phyloP scores from a whole-genome alignment of 75 land plant genomes.

The Larix kaempferi region DNA sequence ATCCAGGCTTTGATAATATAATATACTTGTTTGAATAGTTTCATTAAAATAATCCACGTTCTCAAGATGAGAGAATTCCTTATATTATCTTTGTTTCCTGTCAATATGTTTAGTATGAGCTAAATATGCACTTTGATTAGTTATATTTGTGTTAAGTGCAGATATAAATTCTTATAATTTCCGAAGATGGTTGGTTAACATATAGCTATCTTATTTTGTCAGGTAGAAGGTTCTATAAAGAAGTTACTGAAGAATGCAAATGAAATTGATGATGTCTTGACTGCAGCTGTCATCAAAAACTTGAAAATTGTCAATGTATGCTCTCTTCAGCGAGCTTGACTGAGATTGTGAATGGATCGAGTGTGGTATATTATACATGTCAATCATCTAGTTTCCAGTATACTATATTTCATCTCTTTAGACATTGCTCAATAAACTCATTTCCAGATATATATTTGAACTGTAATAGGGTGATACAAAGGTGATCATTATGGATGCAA shows the following conservation, averaged over 20 bases:
- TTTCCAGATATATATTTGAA: slow-evolving; percentile 7
- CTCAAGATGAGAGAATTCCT: neutral
- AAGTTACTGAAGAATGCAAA: slow-evolving; percentile 58
- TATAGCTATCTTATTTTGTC: neutral
- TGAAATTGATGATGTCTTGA: slow-evolving; percentile 63
- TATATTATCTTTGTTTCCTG: neutral
- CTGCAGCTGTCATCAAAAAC: slow-evolving; percentile 70
- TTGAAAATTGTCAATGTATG: slow-evolving; percentile 71
- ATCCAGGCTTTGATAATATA: neutral
- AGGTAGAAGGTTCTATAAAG: slow-evolving; percentile 50
- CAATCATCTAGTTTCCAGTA: neutral
- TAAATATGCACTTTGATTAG: neutral
- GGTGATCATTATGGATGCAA: slow-evolving; percentile 87
- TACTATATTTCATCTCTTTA: slow-evolving; percentile 8
- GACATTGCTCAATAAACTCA: neutral
- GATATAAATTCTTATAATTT: slow-evolving; percentile 3
- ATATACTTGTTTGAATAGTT: neutral
- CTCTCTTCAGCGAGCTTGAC: slow-evolving; percentile 3
- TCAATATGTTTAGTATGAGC: neutral
- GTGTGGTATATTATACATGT: slow-evolving; percentile 8
- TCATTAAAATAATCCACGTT: neutral
- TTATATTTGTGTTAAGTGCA: neutral
- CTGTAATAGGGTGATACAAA: slow-evolving; percentile 63
- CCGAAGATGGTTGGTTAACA: neutral
- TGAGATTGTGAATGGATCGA: neutral